phyloP scores from a whole-genome alignment of 2,329 filamentous ascomycete genomes.

The Penicillium sp. region DNA sequence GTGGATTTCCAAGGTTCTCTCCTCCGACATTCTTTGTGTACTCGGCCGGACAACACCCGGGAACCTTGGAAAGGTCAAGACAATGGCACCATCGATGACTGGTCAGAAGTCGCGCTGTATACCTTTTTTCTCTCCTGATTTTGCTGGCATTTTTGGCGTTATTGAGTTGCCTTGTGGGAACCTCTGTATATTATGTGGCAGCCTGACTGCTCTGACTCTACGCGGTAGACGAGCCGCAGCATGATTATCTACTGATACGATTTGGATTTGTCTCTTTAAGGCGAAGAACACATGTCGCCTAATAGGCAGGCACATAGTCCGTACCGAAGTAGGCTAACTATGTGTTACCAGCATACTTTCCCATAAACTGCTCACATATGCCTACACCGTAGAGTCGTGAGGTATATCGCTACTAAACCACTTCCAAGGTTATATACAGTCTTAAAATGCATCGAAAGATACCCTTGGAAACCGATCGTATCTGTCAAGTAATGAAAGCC shows the following conservation, averaged over 20 bases:
- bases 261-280: neutral
- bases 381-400: neutral
- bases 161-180: conserved; percentile 14
- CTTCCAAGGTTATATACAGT: neutral
- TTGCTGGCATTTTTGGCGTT: conserved; percentile 27
- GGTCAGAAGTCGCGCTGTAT: neutral
- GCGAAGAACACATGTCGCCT: neutral
- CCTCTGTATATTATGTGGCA: conserved; percentile 15
- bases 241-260: conserved; percentile 3
- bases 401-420: neutral
- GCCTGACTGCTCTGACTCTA: conserved; percentile 5
- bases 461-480: neutral
- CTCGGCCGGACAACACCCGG: neutral
- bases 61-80: neutral
- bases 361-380: neutral
- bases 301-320: neutral
- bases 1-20: neutral
- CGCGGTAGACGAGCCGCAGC: conserved; percentile 2
- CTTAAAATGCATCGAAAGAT: neutral
- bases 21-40: conserved; percentile 2
- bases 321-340: neutral
- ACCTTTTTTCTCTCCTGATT: conserved; percentile 7
- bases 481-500: neutral
- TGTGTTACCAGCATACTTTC: neutral
- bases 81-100: neutral